Evolutionary conservation across 495 filamentous ascomycete species (phyloP).

Genomic region (Massariosphaeria phaeospora): DNA sequence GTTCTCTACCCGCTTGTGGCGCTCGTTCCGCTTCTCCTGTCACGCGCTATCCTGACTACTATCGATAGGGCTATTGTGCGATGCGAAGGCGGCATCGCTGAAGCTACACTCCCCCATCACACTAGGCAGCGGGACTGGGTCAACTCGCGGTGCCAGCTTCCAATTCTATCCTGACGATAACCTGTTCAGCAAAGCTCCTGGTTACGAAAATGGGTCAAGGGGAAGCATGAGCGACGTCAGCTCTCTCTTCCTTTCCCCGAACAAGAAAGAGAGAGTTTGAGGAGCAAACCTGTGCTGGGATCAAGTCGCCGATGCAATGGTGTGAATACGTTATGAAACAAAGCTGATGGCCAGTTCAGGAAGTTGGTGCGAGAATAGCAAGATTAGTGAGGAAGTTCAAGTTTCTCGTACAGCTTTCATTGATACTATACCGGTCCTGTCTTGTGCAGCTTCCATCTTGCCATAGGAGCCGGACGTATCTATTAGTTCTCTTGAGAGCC

Average conservation of each 20-base stretch:
- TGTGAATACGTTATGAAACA: too few species aligned
- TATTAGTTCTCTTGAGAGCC: not conserved
- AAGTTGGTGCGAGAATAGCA: too few species aligned
- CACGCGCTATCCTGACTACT: not conserved
- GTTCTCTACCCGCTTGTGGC: not conserved
- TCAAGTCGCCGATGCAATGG: too few species aligned
- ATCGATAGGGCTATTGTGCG: not conserved
- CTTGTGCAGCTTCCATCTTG: not conserved
- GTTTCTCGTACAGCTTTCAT: too few species aligned
- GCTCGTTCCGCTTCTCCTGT: not conserved
- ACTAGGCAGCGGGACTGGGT: too few species aligned
- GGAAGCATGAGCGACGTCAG: not conserved
- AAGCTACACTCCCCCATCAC: too few species aligned
- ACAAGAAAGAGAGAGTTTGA: too few species aligned
- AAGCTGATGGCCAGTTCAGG: too few species aligned
- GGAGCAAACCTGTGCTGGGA: too few species aligned
- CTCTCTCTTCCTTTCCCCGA: too few species aligned
- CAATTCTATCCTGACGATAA: not conserved
- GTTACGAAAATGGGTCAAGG: not conserved
- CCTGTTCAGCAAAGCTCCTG: not conserved
- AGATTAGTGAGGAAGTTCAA: too few species aligned
- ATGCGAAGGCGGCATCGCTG: not conserved
- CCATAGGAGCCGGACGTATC: not conserved
- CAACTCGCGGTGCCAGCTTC: not conserved
- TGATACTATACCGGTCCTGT: too few species aligned